A percentile compares a stretch with the other conserved stretches of the same genome.
These are phyloP conservation scores for Termitomyces sp. DNA, from an alignment of 768 basidiomycete genomes.

Conservation along the genomic window DNA sequence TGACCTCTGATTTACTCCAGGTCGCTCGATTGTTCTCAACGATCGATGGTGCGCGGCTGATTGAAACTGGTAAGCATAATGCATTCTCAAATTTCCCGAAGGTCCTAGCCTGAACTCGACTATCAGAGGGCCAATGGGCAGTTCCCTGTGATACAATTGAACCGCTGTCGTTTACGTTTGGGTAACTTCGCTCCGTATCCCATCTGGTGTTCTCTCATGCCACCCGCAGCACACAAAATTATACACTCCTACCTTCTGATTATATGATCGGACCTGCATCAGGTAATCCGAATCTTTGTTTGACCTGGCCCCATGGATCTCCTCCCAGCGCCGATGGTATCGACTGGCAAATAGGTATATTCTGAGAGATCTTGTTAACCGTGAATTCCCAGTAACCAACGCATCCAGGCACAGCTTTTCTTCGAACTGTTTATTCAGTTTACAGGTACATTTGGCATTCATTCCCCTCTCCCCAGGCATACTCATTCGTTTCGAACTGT, in stretches of 20 bases:
- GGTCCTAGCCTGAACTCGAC: not conserved
- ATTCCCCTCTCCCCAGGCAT: not conserved
- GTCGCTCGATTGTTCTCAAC: conserved; percentile 62
- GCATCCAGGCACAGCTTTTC: conserved; percentile 53
- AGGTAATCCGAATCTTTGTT: conserved; percentile 62
- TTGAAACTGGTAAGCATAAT: conserved; percentile 56
- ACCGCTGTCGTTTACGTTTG: conserved; percentile 65
- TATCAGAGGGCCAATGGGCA: conserved; percentile 65
- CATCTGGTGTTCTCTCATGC: not conserved
- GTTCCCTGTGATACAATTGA: conserved; percentile 64
- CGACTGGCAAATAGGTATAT: conserved; percentile 77
- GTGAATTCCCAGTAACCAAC: not conserved
- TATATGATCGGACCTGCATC: conserved; percentile 70
- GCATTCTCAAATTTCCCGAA: conserved; percentile 10
- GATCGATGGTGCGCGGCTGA: conserved; percentile 64
- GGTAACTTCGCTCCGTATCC: conserved; percentile 35
- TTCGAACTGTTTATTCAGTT: conserved; percentile 75
- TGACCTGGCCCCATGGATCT: conserved; percentile 70
- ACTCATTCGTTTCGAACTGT: not conserved
- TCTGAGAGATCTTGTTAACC: not conserved
- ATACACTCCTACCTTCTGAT: conserved; percentile 68
- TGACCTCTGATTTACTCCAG: conserved; percentile 30
- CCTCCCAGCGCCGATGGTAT: conserved; percentile 70
- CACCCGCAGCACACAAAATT: conserved; percentile 39
- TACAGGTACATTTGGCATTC: conserved; percentile 53